Evolutionary conservation across 192 early-diverging fungal species (phyloP), one percentile per base, ranked within the genome.

Genomic region (Coemansia sp.): DNA sequence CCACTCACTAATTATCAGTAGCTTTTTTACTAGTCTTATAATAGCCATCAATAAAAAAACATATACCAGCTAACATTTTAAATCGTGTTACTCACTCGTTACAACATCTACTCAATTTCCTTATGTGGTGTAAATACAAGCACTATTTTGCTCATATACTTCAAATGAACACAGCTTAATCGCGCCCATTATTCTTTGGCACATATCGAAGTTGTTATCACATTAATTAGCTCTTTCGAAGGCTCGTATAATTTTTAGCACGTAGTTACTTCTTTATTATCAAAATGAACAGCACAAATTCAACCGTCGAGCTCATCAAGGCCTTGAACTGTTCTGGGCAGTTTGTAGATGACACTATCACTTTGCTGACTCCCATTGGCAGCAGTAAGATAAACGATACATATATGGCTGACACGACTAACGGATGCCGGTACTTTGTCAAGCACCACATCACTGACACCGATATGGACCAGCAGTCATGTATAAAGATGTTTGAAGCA

Each of bases 401-500:
- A 5, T 44, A 36, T 22, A 19, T 62, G 2, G 66, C 34, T 0
- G 56, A 20, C 15, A 69, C 62, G 2, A 8, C 51, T 11, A 39
- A 39, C 44, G 62, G 62, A 48, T 31, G 40, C 34, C 36, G 67
- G 38, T 65, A 56, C 13, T 80, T 80, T 75, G 62, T 80, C 44
- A 80, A 80, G 50, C 32, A 41, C 61, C 55, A 64, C 9, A 5
- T 10, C 0, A 46, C 50, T n/a, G 45, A 53, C 27, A 12, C 63
- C 17, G 13, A 41, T 5, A 62, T 67, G 29, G 44, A 40, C 40
- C 41, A 62, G 56, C 4, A 59, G 3, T 13, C 27, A 5, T 66
- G 48, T 29, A 2, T 56, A 10, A 38, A 12, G 9, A 75, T 80
- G 78, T 68, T 75, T 24, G 53, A 59, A 10, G 39, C 67, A 24